phyloP scores from a whole-genome alignment of 805 yeast species.

The Torulaspora franciscae region DNA sequence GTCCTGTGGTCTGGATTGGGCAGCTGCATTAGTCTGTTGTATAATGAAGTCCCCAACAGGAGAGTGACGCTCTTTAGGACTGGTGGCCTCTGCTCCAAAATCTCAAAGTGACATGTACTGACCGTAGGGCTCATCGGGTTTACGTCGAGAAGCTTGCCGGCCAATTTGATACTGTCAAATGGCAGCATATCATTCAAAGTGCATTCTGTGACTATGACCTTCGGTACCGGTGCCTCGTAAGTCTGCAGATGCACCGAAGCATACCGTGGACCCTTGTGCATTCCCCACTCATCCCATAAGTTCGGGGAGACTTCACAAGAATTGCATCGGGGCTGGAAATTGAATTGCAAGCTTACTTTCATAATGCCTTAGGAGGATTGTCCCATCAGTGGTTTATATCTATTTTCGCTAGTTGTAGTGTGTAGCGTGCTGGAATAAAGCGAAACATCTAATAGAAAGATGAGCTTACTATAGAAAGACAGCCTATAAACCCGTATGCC shows the following conservation, averaged over 20 bases:
- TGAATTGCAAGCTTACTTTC: slow-evolving; percentile 12
- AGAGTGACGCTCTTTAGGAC: slow-evolving; percentile 16
- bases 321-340: slow-evolving; percentile 1
- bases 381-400: neutral
- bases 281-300: slow-evolving; percentile 5
- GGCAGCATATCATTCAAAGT: slow-evolving; percentile 11
- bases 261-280: slow-evolving; percentile 4
- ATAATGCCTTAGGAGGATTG: neutral
- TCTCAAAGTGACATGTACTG: slow-evolving; percentile 16
- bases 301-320: slow-evolving; percentile 11
- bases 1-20: slow-evolving; percentile 15
- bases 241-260: slow-evolving; percentile 13
- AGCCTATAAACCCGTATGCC: no score
- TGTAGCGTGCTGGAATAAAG: no score
- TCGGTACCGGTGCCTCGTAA: slow-evolving; percentile 6
- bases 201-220: slow-evolving; percentile 8
- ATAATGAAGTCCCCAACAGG: slow-evolving; percentile 17
- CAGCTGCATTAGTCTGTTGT: slow-evolving; percentile 20
- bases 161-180: slow-evolving; percentile 12
- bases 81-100: slow-evolving; percentile 11
- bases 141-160: slow-evolving; percentile 12
- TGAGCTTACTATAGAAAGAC: no score
- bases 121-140: slow-evolving; percentile 13
- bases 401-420: neutral
- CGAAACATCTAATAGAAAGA: no score